Conservation (phyloP, 1,284 basidiomycete genomes). For the Stygiomarasmius scandens region DNA sequence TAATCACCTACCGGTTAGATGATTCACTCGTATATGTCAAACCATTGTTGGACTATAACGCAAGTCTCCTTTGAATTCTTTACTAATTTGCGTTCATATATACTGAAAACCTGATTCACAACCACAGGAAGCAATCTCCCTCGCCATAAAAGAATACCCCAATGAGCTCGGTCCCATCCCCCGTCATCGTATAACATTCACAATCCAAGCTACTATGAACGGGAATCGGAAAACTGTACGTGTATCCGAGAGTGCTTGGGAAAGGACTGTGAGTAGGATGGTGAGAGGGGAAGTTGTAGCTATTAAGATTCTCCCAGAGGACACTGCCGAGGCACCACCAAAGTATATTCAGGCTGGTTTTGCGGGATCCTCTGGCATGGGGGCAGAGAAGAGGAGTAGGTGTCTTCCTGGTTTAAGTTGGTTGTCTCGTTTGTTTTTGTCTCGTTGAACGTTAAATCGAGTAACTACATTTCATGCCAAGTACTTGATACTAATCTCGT, state of each 20-base stretch:
- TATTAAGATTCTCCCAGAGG: constrained; percentile 38
- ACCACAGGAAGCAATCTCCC: constrained; percentile 54
- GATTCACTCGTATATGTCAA: no score
- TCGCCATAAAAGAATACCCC: constrained; percentile 50
- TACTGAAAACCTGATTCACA: not conserved
- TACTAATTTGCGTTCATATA: not conserved
- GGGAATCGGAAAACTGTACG: constrained; percentile 40
- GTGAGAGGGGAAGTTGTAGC: constrained; percentile 58
- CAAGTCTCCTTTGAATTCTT: no score
- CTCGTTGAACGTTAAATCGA: no score
- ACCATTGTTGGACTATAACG: no score
- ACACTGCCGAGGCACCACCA: constrained; percentile 23
- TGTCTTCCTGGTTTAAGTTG: no score
- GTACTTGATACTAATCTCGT: no score
- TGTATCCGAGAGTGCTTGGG: constrained; percentile 63
- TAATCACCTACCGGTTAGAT: no score
- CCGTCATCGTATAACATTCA: constrained; percentile 49
- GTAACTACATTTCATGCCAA: no score
- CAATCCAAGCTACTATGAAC: constrained; percentile 37
- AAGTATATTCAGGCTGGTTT: no score
- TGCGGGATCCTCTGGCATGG: no score
- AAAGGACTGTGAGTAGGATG: constrained; percentile 43
- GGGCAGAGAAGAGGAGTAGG: no score
- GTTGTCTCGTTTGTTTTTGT: no score
- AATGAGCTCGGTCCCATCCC: constrained; percentile 43